phyloP scores from a whole-genome alignment of 1,284 basidiomycete species.

The Cryptococcus sp. region DNA sequence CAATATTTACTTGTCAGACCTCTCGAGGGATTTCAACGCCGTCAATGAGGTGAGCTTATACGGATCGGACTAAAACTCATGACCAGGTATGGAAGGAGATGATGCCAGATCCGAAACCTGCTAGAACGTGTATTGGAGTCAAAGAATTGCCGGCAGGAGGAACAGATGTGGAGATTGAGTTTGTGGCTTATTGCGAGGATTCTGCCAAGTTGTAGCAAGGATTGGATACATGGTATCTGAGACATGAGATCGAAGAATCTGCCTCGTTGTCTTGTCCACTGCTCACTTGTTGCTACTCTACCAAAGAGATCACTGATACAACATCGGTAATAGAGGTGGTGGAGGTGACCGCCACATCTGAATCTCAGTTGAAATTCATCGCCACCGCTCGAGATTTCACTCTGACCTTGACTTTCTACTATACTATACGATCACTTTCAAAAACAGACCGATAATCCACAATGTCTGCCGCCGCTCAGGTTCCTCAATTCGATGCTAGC shows the following conservation, averaged over 20 bases:
- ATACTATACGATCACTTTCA: too few species aligned
- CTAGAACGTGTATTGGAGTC: slow-evolving; percentile 64
- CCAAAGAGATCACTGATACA: not conserved
- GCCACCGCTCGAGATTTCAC: too few species aligned
- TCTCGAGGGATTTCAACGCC: slow-evolving; percentile 32
- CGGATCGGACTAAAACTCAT: not conserved
- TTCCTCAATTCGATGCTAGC: slow-evolving; percentile 66
- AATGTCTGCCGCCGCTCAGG: slow-evolving; percentile 27
- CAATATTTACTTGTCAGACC: slow-evolving; percentile 40
- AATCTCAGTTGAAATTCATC: too few species aligned
- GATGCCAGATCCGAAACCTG: slow-evolving; percentile 53
- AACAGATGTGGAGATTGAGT: slow-evolving; percentile 64
- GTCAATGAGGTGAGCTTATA: slow-evolving; percentile 32
- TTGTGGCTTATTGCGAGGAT: slow-evolving; percentile 51
- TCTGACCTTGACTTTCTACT: too few species aligned
- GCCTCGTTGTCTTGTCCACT: not conserved
- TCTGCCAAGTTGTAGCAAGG: too few species aligned
- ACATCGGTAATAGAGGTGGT: too few species aligned
- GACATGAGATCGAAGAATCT: too few species aligned
- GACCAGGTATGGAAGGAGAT: slow-evolving; percentile 34
- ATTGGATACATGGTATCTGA: too few species aligned
- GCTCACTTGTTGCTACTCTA: not conserved
- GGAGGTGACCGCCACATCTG: too few species aligned
- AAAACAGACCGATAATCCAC: not conserved
- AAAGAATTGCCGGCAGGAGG: slow-evolving; percentile 56